A percentile compares a stretch with the other conserved stretches of the same genome.
Evolutionary conservation across 768 basidiomycete genomes (phyloP).

Genomic region (Lactarius vividus): DNA sequence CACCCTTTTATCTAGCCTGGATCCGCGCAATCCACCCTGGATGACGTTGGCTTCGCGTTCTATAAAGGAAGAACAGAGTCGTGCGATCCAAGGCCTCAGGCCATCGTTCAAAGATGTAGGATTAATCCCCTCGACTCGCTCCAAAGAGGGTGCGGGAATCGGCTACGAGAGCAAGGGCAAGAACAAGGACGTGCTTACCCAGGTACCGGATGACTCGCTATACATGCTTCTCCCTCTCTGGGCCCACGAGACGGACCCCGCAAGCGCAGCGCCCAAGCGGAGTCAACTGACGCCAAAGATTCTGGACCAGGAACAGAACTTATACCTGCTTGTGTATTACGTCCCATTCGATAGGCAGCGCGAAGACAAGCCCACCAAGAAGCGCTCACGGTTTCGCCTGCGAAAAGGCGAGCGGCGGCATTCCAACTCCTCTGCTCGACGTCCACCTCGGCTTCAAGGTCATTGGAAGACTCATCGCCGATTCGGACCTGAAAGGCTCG

Average conservation of each 20-base stretch:
- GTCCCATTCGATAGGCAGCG: conserved; percentile 49
- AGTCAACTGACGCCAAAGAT: conserved; percentile 28
- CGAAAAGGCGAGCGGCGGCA: conserved; percentile 33
- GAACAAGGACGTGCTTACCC: conserved; percentile 47
- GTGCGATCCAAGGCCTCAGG: conserved; percentile 66
- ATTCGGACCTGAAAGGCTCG: conserved; percentile 67
- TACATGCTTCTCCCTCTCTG: conserved; percentile 88
- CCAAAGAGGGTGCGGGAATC: conserved; percentile 28
- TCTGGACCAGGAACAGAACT: conserved; percentile 52
- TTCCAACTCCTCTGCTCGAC: conserved; percentile 35
- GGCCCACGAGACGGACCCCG: conserved; percentile 67
- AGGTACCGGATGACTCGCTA: conserved; percentile 64
- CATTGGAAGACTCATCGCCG: conserved; percentile 68
- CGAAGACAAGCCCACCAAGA: conserved; percentile 39
- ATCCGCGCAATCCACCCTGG: conserved; percentile 51
- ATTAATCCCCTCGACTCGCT: conserved; percentile 53
- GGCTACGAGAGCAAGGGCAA: conserved; percentile 25
- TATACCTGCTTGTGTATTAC: conserved; percentile 80
- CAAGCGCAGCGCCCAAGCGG: conserved; percentile 25
- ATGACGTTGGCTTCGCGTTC: conserved; percentile 59
- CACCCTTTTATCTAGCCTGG: conserved; percentile 33
- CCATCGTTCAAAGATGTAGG: conserved; percentile 81
- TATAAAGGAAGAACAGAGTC: conserved; percentile 65
- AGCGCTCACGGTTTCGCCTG: conserved; percentile 37
- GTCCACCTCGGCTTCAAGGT: conserved; percentile 66